A percentile compares a stretch with the other conserved stretches of the same genome.
Conservation (phyloP, 345 rosid genomes). For the Atalantia buxifolia region DNA sequence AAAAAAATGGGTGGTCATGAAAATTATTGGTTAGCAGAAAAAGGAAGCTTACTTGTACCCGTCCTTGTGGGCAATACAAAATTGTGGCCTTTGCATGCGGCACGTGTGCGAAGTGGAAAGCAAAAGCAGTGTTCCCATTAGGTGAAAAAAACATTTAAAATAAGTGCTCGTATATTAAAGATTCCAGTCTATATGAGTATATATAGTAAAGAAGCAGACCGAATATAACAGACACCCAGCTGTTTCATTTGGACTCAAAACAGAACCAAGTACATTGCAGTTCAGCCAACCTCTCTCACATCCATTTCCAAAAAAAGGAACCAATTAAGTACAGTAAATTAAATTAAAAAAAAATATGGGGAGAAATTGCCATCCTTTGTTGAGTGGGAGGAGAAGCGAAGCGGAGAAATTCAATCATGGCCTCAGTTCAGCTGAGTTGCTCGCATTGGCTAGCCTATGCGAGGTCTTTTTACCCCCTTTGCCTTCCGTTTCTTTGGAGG, state of each 20-base stretch:
- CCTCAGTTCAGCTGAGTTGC: constrained; percentile 50
- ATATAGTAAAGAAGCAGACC: too few relatives aligned
- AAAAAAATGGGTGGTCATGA: background rate
- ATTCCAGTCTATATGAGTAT: too few relatives aligned
- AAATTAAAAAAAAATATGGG: background rate
- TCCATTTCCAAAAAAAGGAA: too few relatives aligned
- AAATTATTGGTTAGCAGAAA: background rate
- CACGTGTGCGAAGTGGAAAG: background rate
- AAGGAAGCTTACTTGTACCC: background rate
- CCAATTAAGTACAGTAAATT: too few relatives aligned
- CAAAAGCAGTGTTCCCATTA: background rate
- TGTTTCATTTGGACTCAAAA: too few relatives aligned
- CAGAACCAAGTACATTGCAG: too few relatives aligned
- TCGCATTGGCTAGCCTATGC: constrained; percentile 46
- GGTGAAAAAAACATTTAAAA: background rate
- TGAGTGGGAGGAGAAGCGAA: constrained; percentile 24
- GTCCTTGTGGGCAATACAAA: background rate
- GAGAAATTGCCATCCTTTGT: constrained; percentile 31
- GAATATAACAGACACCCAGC: too few relatives aligned
- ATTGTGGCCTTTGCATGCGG: background rate
- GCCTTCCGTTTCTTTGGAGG: constrained; percentile 11
- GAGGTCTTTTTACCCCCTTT: constrained; percentile 55
- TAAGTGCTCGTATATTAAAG: background rate
- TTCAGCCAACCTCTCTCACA: too few relatives aligned
- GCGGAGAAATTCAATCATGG: constrained; percentile 27